These are phyloP conservation scores for Parsonsia alboflavescens DNA, from an alignment of 257 asterid genomes.

Conservation along the genomic window DNA sequence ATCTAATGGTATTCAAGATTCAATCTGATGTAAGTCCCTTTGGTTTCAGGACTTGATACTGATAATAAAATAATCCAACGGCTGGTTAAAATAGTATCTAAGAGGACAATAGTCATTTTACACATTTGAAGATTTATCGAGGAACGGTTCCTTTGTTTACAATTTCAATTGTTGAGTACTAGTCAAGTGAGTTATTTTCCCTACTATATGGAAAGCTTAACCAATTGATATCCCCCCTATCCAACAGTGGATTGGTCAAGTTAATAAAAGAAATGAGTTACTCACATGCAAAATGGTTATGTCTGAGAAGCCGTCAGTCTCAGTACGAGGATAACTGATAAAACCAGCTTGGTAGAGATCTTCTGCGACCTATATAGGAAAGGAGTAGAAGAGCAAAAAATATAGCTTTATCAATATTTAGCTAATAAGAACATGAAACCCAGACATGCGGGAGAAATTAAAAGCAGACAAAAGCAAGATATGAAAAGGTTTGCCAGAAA, in stretches of 20 bases:
- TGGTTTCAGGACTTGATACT: too few relatives aligned
- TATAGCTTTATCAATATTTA: neutral
- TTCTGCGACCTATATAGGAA: slow-evolving; percentile 72
- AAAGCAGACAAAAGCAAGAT: neutral
- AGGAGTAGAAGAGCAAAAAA: neutral
- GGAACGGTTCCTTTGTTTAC: neutral
- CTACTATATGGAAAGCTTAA: neutral
- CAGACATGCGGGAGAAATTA: neutral
- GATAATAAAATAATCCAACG: too few relatives aligned
- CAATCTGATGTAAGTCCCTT: too few relatives aligned
- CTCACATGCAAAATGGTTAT: slow-evolving; percentile 72
- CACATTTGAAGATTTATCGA: neutral
- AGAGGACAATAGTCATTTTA: neutral
- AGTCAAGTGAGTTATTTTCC: neutral
- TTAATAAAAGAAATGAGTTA: neutral
- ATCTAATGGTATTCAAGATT: too few relatives aligned
- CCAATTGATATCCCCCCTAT: neutral
- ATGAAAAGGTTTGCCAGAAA: neutral
- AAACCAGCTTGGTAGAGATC: slow-evolving; percentile 95
- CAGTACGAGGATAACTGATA: slow-evolving; percentile 99
- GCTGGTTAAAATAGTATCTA: neutral
- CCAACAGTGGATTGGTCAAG: neutral
- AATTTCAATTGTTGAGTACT: neutral
- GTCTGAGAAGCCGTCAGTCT: slow-evolving; percentile 80
- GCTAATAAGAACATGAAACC: neutral